These are phyloP conservation scores for Yarrowia porcina DNA, from an alignment of 805 yeast genomes.

Conservation along the genomic window DNA sequence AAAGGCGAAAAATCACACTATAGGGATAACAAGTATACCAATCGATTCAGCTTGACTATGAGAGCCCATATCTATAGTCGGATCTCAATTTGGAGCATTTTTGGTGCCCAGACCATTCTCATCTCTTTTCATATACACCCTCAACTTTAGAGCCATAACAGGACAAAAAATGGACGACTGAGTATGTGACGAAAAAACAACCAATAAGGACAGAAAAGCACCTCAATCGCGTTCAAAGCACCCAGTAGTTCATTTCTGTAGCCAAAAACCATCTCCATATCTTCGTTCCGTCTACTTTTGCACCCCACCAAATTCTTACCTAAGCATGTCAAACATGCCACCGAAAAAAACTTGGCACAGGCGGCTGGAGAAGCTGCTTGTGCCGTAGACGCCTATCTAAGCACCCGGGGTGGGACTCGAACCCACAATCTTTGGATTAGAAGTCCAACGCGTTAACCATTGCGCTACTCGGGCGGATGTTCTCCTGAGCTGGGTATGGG, in stretches of 20 bases:
- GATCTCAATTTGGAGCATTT: too few species aligned
- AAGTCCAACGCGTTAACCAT: constrained; percentile 25
- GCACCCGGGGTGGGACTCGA: constrained; percentile 25
- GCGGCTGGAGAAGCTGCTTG: neutral
- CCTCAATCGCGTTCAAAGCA: too few species aligned
- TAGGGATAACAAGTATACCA: too few species aligned
- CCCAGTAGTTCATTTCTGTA: too few species aligned
- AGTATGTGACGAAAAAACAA: neutral
- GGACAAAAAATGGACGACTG: too few species aligned
- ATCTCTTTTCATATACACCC: neutral
- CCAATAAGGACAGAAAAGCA: neutral
- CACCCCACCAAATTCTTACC: neutral
- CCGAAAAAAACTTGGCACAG: neutral
- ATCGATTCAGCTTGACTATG: too few species aligned
- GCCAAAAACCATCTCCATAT: neutral
- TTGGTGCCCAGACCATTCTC: too few species aligned
- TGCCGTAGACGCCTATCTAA: neutral
- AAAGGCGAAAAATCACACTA: too few species aligned
- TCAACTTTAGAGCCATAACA: neutral
- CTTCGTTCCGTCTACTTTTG: neutral
- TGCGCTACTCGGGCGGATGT: constrained; percentile 21
- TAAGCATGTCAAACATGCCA: neutral
- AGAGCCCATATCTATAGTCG: too few species aligned
- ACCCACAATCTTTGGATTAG: constrained; percentile 25
- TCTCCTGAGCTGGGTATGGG: neutral